Base-by-base conservation (phyloP, 2,329 filamentous ascomycete genomes). In the Chaetothyriales sp. region DNA sequence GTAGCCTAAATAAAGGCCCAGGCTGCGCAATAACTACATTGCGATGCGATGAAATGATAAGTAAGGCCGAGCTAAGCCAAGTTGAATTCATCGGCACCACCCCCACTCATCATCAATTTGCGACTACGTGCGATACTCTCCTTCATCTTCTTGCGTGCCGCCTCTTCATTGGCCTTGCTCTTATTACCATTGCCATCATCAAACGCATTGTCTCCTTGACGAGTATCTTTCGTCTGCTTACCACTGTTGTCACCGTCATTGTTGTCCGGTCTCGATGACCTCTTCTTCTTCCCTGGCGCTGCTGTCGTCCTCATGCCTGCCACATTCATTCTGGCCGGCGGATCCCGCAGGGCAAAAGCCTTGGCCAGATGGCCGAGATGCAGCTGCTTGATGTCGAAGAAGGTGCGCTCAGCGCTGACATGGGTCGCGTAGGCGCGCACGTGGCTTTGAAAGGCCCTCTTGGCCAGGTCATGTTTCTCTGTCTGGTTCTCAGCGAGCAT, bases 341-440 rank as follows among this genome's bases (percentile, higher is more conserved):
- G 82, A 66, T 98, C 92, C 57, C 94, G 77, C 59, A 98, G 71
- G 1, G 83, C 92, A 65, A 94, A 98, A 22, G 85, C 87, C 73
- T 98, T 98, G 6, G 90, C 90, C 58, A 92, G 73, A 73, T 98
- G 92, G 2, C 92, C 92, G 6, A 97, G 71, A 66, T 98, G 92
- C 46, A 98, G 71, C 62, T 86, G 80, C 54, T 87, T 89, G 68
- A 95, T 94, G 66, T 97, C 86, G 66, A 98, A 98, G 65, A 85
- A 89, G 49, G 74, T 73, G 49, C 92, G 78, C 70, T 98, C 92
- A 44, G 83, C 82, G 28, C 86, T 83, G 25, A 90, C 80, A 67
- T 98, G 92, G 0, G 92, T 98, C 2, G 92, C 89, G 66, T 98
- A 98, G 0, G 92, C 92, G 51, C 92, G 78, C 51, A 98, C 83